Base-by-base conservation (phyloP, 2,329 filamentous ascomycete genomes). In the Diaporthe velutina region DNA sequence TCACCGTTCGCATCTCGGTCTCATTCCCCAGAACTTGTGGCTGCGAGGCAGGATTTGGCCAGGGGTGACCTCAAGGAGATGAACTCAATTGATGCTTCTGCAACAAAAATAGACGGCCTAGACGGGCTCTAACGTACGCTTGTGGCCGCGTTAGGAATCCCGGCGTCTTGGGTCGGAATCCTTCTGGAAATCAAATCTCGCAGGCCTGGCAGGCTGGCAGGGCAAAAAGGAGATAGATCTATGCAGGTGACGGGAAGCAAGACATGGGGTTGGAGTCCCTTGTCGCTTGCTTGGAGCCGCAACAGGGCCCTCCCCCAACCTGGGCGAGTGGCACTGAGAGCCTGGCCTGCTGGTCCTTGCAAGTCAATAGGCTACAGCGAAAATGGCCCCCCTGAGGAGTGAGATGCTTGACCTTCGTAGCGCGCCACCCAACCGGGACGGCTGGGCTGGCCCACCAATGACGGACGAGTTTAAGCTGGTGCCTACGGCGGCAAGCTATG, bases 391-490 rank as follows among this genome's bases (percentile, higher is more conserved):
- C 30, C 35, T 64, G 25, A 57, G 42, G 48, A 72, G 45, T 55
- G 12, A 42, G 45, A 64, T 64, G 70, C 70, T 72, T 72, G 70
- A 64, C 57, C 19, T 28, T 45, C 38, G 57, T 72, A 58, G 70
- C 70, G 70, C 57, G 28, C 70, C 35, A 64, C 35, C 57, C 33
- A 28, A 19, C 10, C 45, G 40, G 57, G 33, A 25, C n/a, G 25
- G 28, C 40, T 38, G 42, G n/a, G 52, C 17, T 15, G 52, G 52
- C 52, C 57, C 57, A 64, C 70, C 70, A 72, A 72, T 72, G 48
- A 54, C n/a, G 15, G 38, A 25, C 58, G 70, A 64, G 48, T 64
- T 72, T 64, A 72, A 72, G 70, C 57, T 72, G 70, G 57, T 72
- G 70, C 70, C 70, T 72, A 50, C 48, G 35, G 28, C 57, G 58